These are phyloP conservation scores for Persicaria maculosa DNA, from an alignment of 148 eudicot species.

Conservation along the genomic window DNA sequence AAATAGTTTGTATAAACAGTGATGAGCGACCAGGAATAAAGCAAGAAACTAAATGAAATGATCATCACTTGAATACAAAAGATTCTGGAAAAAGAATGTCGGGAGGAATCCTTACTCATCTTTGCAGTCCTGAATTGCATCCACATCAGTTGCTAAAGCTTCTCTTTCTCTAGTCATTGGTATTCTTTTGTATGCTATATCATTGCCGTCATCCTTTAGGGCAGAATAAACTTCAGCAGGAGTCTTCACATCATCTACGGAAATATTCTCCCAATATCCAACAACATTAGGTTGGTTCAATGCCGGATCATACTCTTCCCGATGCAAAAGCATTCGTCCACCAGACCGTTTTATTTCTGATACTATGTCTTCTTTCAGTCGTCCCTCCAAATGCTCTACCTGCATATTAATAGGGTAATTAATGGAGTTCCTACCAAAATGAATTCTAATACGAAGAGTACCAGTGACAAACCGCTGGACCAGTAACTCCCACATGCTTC, in stretches of 20 bases:
- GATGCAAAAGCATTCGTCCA: slow-evolving; percentile 96
- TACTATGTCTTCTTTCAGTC: slow-evolving; percentile 89
- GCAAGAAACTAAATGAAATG: slow-evolving; percentile 8
- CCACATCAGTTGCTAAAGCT: slow-evolving; percentile 81
- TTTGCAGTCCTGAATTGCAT: slow-evolving; percentile 68
- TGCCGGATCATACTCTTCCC: slow-evolving; percentile 77
- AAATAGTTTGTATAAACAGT: not conserved
- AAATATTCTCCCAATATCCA: slow-evolving; percentile 94
- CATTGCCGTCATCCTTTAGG: slow-evolving; percentile 57
- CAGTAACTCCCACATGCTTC: slow-evolving; percentile 92
- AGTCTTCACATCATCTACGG: slow-evolving; percentile 72
- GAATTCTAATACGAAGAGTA: not conserved
- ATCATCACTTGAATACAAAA: not conserved
- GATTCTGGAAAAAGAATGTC: not conserved
- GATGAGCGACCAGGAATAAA: not conserved
- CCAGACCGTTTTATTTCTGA: slow-evolving; percentile 69
- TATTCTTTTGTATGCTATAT: slow-evolving; percentile 60
- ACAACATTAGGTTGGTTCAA: slow-evolving; percentile 63
- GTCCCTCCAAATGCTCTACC: slow-evolving; percentile 95
- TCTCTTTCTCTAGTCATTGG: slow-evolving; percentile 93
- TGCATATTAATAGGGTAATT: slow-evolving; percentile 17
- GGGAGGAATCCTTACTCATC: slow-evolving; percentile 54
- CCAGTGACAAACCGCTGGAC: slow-evolving; percentile 61
- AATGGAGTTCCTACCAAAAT: not conserved
- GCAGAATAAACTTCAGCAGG: slow-evolving; percentile 83